phyloP scores from a whole-genome alignment of 768 basidiomycete genomes.

The Suillus ampliporus region DNA sequence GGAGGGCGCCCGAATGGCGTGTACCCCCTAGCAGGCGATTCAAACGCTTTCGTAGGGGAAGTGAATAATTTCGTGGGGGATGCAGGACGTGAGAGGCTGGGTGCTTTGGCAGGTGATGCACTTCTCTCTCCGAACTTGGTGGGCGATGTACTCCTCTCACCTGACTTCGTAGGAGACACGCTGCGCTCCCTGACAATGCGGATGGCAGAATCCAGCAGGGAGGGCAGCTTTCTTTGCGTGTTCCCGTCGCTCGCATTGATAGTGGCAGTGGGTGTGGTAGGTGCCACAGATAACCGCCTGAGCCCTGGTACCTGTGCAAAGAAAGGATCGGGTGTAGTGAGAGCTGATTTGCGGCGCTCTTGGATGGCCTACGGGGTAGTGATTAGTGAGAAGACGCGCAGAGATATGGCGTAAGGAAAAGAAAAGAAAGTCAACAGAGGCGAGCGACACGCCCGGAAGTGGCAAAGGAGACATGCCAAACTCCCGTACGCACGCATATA shows the following conservation, averaged over 20 bases:
- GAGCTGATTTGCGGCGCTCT: conserved; percentile 64
- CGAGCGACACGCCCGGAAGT: neutral
- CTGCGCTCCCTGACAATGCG: neutral
- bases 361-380: conserved; percentile 54
- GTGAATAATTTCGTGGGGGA: conserved; percentile 14
- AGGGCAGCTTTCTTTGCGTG: conserved; percentile 8
- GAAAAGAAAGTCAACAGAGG: neutral
- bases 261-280: conserved; percentile 5
- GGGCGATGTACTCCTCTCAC: neutral
- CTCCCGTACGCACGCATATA: neutral
- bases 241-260: neutral
- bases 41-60: conserved; percentile 7
- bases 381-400: no score
- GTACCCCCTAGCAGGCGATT: neutral
- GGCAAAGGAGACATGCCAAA: neutral
- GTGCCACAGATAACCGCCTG: conserved; percentile 30
- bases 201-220: conserved; percentile 9
- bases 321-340: conserved; percentile 52
- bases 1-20: conserved; percentile 6
- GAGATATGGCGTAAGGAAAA: neutral
- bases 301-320: conserved; percentile 63
- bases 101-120: conserved; percentile 15
- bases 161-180: neutral
- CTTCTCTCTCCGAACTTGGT: conserved; percentile 2
- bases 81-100: neutral